phyloP scores from a whole-genome alignment of 2,329 filamentous ascomycete species.

The Calonectria multiphialidica region DNA sequence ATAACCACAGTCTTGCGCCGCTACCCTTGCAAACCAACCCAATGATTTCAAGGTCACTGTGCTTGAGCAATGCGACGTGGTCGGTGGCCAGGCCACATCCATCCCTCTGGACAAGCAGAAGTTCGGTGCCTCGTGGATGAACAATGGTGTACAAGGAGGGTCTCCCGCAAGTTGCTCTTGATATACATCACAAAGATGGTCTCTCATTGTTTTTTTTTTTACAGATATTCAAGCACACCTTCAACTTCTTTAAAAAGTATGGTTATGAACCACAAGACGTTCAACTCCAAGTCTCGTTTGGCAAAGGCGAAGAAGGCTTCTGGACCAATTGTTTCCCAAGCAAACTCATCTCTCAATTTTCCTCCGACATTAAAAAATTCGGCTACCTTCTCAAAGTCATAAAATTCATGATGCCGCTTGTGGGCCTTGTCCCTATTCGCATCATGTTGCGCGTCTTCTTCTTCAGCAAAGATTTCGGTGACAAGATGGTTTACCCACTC shows the following conservation, averaged over 20 bases:
- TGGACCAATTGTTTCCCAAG: slow-evolving; percentile 77
- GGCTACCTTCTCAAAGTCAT: slow-evolving; percentile 53
- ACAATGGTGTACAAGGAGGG: slow-evolving; percentile 74
- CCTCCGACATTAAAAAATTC: slow-evolving; percentile 54
- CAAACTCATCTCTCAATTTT: slow-evolving; percentile 66
- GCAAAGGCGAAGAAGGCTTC: slow-evolving; percentile 69
- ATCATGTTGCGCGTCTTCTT: slow-evolving; percentile 75
- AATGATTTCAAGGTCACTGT: slow-evolving; percentile 75
- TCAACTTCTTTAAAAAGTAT: slow-evolving; percentile 72
- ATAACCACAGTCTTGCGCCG: slow-evolving; percentile 68
- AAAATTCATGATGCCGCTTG: slow-evolving; percentile 69
- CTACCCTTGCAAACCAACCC: slow-evolving; percentile 74
- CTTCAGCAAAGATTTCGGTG: slow-evolving; percentile 77
- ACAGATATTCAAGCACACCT: slow-evolving; percentile 75
- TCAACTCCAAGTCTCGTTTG: slow-evolving; percentile 72
- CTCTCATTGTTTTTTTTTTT: background rate
- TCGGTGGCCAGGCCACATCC: slow-evolving; percentile 72
- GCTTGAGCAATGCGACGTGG: slow-evolving; percentile 68
- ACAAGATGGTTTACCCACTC: slow-evolving; percentile 78
- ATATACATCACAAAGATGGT: background rate
- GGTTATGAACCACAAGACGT: slow-evolving; percentile 68
- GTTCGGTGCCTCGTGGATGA: slow-evolving; percentile 71
- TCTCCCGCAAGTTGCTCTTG: slow-evolving; percentile 44
- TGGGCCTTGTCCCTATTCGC: slow-evolving; percentile 73
- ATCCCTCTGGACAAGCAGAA: slow-evolving; percentile 68